Base-by-base conservation (phyloP, 805 yeast genomes). In the Metschnikowia reukaufii region DNA sequence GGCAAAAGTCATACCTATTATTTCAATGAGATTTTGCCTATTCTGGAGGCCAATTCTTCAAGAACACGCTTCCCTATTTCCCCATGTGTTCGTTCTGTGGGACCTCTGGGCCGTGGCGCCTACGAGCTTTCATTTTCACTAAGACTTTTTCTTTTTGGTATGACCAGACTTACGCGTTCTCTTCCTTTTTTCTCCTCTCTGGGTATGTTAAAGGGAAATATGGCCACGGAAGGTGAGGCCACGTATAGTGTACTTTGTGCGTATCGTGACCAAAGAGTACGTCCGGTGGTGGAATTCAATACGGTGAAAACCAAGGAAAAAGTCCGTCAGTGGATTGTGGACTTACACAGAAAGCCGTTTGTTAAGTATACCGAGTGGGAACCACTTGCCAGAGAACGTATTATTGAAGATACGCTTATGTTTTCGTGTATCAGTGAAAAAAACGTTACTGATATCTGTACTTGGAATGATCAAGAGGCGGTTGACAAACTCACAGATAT, bases 391-490 rank as follows among this genome's bases (percentile, higher is more conserved):
- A 43, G 40, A 8, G 47, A 31, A 15, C 42, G 37, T 10, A 31
- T 55, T 7, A 16, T 49, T n/a, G 54, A 44, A 19, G 43, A 48
- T 18, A 31, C 52, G 12, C 27, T 49, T 6, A 21, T 47, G 33
- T 19, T 51, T 13, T 32, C 56, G 2, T 55, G 59, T 40, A 36
- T 55, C 7, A 49, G 54, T 8, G 59, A 55, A 36, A 23, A 18
- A 20, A 41, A 49, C 25, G 50, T 40, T 16, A 38, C 51, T 1
- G 44, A 48, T 8, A 39, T 55, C 2, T 55, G 59, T 36, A 34
- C 32, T 12, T 48, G 55, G 57, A 17, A 51, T 8, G 47, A 39
- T 15, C 44, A 8, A 6, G 39, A 45, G 8, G 45, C 36, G 25
- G 35, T 42, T 2, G 15, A 6, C 8, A 9, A 9, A 13, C 29